phyloP scores from a whole-genome alignment of 2,329 filamentous ascomycete species.

The Metarhizium brunneum region DNA sequence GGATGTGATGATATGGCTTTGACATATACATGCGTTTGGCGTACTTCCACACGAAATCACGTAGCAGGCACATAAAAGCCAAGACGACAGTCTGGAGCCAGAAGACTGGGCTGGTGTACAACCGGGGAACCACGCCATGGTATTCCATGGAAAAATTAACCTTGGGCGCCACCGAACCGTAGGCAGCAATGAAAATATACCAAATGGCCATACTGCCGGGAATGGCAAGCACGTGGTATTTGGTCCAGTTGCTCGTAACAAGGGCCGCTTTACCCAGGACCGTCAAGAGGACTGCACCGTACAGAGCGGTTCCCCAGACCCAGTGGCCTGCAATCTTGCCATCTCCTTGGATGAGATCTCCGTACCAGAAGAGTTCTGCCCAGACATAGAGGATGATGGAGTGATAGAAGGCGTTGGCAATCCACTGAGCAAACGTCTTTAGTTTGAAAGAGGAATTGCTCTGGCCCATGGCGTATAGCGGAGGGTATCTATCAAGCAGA shows the following conservation, averaged over 20 bases:
- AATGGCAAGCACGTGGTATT: slow-evolving; percentile 92
- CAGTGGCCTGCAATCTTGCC: slow-evolving; percentile 85
- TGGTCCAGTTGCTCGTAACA: slow-evolving; percentile 97
- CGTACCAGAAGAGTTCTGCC: slow-evolving; percentile 69
- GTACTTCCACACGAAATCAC: slow-evolving; percentile 97
- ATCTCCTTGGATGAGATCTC: slow-evolving; percentile 69
- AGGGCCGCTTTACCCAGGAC: slow-evolving; percentile 91
- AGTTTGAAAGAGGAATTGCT: slow-evolving; percentile 89
- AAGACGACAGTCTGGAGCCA: slow-evolving; percentile 83
- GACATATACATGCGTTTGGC: slow-evolving; percentile 95
- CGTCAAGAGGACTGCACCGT: slow-evolving; percentile 86
- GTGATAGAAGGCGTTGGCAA: slow-evolving; percentile 91
- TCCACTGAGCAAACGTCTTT: slow-evolving; percentile 88
- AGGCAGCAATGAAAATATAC: slow-evolving; percentile 82
- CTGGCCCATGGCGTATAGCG: slow-evolving; percentile 89
- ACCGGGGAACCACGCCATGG: slow-evolving; percentile 67
- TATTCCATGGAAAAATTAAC: slow-evolving; percentile 77
- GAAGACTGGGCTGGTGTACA: slow-evolving; percentile 77
- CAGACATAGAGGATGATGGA: slow-evolving; percentile 88
- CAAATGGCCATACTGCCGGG: slow-evolving; percentile 88
- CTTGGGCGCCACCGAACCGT: slow-evolving; percentile 78
- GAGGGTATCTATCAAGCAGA: slow-evolving; percentile 87
- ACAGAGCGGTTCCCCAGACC: slow-evolving; percentile 95
- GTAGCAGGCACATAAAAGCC: slow-evolving; percentile 69
- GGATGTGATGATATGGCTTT: slow-evolving; percentile 93